Conservation (phyloP, 306 rosid species). For the Trifolium dubium region DNA sequence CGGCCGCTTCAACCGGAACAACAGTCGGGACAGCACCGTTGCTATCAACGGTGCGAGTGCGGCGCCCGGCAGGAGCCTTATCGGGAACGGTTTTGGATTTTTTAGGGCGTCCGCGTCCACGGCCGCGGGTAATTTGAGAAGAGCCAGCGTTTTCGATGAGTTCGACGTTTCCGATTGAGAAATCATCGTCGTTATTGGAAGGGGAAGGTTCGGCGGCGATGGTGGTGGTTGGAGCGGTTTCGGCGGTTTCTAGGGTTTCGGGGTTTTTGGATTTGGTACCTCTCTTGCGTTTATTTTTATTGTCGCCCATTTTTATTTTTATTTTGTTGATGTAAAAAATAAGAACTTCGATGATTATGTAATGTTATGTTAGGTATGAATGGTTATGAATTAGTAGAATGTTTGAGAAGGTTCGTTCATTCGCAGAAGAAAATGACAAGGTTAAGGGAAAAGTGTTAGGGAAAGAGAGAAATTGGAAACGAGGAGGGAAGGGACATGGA, state of each 20-base stretch:
- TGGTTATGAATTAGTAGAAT: background rate
- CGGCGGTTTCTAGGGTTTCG: conserved; percentile 73
- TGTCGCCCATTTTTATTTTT: conserved; percentile 37
- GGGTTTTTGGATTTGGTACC: conserved; percentile 75
- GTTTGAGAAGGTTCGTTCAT: background rate
- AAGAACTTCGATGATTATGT: background rate
- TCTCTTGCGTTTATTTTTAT: conserved; percentile 76
- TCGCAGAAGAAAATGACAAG: background rate
- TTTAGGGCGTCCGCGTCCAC: conserved; percentile 64
- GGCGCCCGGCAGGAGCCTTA: conserved; percentile 49
- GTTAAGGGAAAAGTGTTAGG: background rate
- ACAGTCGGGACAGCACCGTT: conserved; percentile 42
- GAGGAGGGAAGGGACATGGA: conserved; percentile 15
- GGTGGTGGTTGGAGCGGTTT: conserved; percentile 14
- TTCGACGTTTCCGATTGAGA: conserved; percentile 68
- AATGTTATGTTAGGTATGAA: background rate
- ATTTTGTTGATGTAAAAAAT: background rate
- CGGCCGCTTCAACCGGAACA: conserved; percentile 39
- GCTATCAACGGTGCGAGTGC: conserved; percentile 42
- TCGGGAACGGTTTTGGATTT: conserved; percentile 56
- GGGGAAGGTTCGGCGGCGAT: conserved; percentile 20
- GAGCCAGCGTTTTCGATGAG: conserved; percentile 56
- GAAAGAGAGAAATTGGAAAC: background rate
- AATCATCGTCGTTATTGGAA: conserved; percentile 53
- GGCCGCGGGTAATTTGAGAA: conserved; percentile 45